Evolutionary conservation across 495 filamentous ascomycete species (phyloP), one percentile per base, ranked within the genome.

Genomic region (Daldinia grandis): DNA sequence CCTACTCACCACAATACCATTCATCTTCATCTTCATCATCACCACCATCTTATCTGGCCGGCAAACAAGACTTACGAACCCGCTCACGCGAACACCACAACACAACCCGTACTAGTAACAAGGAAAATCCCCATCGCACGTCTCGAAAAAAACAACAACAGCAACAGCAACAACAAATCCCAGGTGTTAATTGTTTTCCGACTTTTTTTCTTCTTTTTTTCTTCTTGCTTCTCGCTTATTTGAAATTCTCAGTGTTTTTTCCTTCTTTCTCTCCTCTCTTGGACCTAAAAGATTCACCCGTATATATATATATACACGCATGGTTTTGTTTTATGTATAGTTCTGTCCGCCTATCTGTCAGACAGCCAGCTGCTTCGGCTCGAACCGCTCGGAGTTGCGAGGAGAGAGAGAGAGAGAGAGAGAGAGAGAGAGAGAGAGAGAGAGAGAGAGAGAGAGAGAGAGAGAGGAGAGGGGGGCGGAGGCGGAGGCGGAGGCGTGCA

Each of bases 81-180:
- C 80, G 79, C 80, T 81, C 79, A 81, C 80, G 80, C 80, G 79
- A 76, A 70, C 55, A 30, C 14, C 42, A 61, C 40, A 12, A 56
- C 25, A n/a, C 14, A 28, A n/a, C n/a, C 51, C 27, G 30, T 55
- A 55, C 28, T 55, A 19, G 2, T 31, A 55, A 51, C 47, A 19
- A 19, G 37, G 17, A 24, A 58, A 50, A 54, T 12, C 10, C 5
- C 53, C 3, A 15, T 17, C 28, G 9, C 49, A 15, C 49, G 49
- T 53, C 49, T 30, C 24, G 24, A 53, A 30, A 19, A 50, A 62
- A 54, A 53, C n/a, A n/a, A n/a, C n/a, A n/a, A n/a, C n/a, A n/a
- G n/a, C n/a, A n/a, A n/a, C n/a, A n/a, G n/a, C n/a, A n/a, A n/a
- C n/a, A n/a, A n/a, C n/a, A n/a, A n/a, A n/a, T n/a, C 9, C 21